Evolutionary conservation across 257 asterid species (phyloP), one percentile per base, ranked within the genome.

Genomic region (Perilla frutescens): DNA sequence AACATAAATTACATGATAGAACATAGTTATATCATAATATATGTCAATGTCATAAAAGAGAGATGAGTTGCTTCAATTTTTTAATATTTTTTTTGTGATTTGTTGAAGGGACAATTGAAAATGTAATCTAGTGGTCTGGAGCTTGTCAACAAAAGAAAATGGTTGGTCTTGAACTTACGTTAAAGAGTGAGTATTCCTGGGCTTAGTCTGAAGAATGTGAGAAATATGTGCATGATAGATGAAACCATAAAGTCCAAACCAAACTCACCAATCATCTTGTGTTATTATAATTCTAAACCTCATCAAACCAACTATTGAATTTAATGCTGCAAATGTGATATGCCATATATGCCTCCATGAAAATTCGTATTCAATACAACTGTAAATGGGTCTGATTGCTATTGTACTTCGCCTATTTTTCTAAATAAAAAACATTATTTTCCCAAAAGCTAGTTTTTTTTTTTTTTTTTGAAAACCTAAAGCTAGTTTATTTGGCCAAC

Each of bases 261-360:
- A 26, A 63, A 61, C 76, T 62, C 73, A 66, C 81, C 86, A 71
- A 76, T 72, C 74, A 76, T 14, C 68, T 62, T 71, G 26, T 56
- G 51, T 76, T 75, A 54, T 64, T 44, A 34, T 34, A 34, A 34
- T 73, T 73, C 76, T 53, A 72, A 75, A 70, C 84, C 69, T 62
- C 70, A 55, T 63, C 54, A 51, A 77, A 77, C 81, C 79, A 59
- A 76, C 78, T 70, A 66, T n/a, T 20, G 77, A 80, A 80, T 62
- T 75, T 10, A 80, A 80, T 77, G 76, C 70, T 10, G 54, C 71
- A 58, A 43, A 41, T 36, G 50, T 79, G 64, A 76, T 48, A 29
- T 60, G 10, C n/a, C 39, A 60, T 61, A 10, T 41, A 14, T 12
- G n/a, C 68, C 58, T 64, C 51, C 34, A 61, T 50, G 58, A 4